phyloP scores from a whole-genome alignment of 352 stramenopile species.

The Saprolegnia diclina region DNA sequence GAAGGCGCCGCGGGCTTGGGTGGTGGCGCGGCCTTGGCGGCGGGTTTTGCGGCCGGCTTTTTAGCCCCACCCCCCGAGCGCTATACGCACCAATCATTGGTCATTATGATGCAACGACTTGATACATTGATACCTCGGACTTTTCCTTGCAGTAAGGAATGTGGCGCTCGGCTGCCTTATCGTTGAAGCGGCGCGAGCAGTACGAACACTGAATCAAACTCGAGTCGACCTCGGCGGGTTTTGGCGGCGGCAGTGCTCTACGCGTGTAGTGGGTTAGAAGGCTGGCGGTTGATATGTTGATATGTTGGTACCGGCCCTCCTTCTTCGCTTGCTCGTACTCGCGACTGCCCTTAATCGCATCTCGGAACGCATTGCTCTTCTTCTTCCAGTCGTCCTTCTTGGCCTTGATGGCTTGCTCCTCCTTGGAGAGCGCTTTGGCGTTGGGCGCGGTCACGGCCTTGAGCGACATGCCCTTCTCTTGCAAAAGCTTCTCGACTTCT shows the following conservation, averaged over 20 bases:
- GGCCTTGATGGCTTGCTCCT: conserved; percentile 48
- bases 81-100: background rate
- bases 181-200: conserved; percentile 88
- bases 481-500: conserved; percentile 59
- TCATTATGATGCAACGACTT: background rate
- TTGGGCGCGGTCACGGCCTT: conserved; percentile 24
- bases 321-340: conserved; percentile 60
- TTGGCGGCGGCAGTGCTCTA: conserved; percentile 47
- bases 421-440: conserved; percentile 26
- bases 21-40: conserved; percentile 34
- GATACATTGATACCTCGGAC: conserved; percentile 27
- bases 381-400: conserved; percentile 79
- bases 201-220: conserved; percentile 89
- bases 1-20: conserved; percentile 29
- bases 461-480: conserved; percentile 36
- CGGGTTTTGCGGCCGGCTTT: conserved; percentile 31
- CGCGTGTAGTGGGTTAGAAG: conserved; percentile 2
- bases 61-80: conserved; percentile 24
- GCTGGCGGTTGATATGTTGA: background rate
- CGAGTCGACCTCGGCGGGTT: conserved; percentile 60
- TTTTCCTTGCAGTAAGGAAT: conserved; percentile 90
- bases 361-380: conserved; percentile 79
- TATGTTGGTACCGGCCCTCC: conserved; percentile 36
- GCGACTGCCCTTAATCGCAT: conserved; percentile 82
- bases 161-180: conserved; percentile 86